Conservation (phyloP, 2,329 filamentous ascomycete species). For the Paecilomyces sp. region DNA sequence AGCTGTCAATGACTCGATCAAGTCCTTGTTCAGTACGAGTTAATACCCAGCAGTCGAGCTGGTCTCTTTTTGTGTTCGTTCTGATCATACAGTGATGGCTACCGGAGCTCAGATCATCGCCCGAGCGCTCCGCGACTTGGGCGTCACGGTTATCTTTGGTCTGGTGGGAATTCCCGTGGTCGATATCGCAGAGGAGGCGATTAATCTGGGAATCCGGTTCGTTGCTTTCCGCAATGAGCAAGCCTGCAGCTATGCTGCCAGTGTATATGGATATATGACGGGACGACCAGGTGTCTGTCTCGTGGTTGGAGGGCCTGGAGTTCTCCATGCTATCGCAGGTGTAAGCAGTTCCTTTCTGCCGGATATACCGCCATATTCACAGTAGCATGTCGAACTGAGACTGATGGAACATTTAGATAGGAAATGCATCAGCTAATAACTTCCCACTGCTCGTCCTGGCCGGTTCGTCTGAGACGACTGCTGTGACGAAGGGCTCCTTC, state of each 20-base stretch:
- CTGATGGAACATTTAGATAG: slow-evolving; percentile 24
- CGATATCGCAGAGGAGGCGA: slow-evolving; percentile 51
- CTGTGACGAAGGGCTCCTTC: slow-evolving; percentile 48
- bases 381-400: background rate
- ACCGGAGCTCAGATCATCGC: slow-evolving; percentile 44
- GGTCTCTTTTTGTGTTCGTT: background rate
- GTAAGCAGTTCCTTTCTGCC: slow-evolving; percentile 25
- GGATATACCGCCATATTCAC: slow-evolving; percentile 3
- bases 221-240: slow-evolving; percentile 55
- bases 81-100: slow-evolving; percentile 12
- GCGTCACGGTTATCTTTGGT: slow-evolving; percentile 46
- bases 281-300: slow-evolving; percentile 51
- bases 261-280: slow-evolving; percentile 52
- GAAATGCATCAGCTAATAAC: slow-evolving; percentile 47
- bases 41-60: background rate
- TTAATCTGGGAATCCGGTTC: slow-evolving; percentile 51
- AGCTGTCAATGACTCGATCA: background rate
- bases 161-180: slow-evolving; percentile 51
- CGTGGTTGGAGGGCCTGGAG: slow-evolving; percentile 53
- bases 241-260: slow-evolving; percentile 51
- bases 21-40: background rate
- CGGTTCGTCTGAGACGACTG: slow-evolving; percentile 47
- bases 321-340: slow-evolving; percentile 52
- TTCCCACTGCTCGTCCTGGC: slow-evolving; percentile 50
- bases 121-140: slow-evolving; percentile 41